Evolutionary conservation across 371 early-diverging fungal genomes (phyloP), one percentile per base, ranked within the genome.

Genomic region (Mortierella sp.): DNA sequence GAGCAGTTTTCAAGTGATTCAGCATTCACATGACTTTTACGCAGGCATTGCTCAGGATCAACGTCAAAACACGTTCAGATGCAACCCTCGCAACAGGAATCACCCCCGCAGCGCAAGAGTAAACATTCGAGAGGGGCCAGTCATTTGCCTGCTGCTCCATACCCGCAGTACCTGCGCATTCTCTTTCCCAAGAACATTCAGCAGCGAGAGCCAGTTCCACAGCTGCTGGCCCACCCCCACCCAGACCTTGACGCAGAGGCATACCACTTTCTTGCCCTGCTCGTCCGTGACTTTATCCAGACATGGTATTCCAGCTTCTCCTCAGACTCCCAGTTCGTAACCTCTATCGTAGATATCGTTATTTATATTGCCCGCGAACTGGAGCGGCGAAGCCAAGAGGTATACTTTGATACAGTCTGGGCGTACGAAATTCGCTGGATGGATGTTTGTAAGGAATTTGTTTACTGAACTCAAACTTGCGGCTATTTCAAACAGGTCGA

Each of bases 271-370:
- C 70, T 88, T 28, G 86, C 88, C 15, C 62, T 86, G 28, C 56
- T 86, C 31, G 70, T 88, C 47, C 76, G 86, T n/a, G 87, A 86
- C 47, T 88, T 88, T 47, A 86, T 88, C 44, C 83, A 85, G 61
- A 84, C 86, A 2, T 88, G 88, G 88, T 88, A 88, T 41, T 65
- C 81, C 17, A 58, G 78, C 0, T 65, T 88, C 19, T 82, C 88
- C 5, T 80, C 80, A 14, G 88, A 88, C 60, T 80, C 85, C 34
- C 85, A 86, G n/a, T 73, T 86, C 9, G 71, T 76, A n/a, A 50
- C 73, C 2, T 83, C 83, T 32, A 64, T 88, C 41, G 79, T 85
- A 6, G 47, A 70, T 34, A 64, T 86, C 6, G 52, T 86, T 17
- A 81, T 75, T 1, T 51, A 68, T 11, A 71, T 85, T 53, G 78